Percentiles rank a stretch among this genome's conserved stretches.
These are phyloP conservation scores for Beauveria asiatica DNA, from an alignment of 2,329 filamentous ascomycete species.

Conservation along the genomic window DNA sequence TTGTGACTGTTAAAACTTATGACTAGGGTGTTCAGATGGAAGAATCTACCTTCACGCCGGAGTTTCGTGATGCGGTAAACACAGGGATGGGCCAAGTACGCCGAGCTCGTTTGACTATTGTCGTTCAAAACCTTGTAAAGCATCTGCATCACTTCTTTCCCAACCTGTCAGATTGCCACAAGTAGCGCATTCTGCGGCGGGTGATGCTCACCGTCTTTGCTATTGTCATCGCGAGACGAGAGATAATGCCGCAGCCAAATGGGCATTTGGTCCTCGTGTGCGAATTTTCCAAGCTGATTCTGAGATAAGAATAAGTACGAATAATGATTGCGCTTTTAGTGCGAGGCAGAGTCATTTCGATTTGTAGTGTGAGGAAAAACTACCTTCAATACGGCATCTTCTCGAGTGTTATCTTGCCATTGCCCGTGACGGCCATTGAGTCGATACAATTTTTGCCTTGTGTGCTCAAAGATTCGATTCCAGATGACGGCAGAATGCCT, in stretches of 20 bases:
- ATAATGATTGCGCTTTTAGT: not conserved
- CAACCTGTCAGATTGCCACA: slow-evolving; percentile 29
- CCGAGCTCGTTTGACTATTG: slow-evolving; percentile 52
- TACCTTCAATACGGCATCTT: slow-evolving; percentile 31
- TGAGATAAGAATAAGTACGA: not conserved
- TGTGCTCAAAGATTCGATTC: not conserved
- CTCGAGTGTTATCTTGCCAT: not conserved
- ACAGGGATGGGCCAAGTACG: slow-evolving; percentile 70
- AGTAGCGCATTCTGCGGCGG: not conserved
- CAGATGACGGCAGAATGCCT: not conserved
- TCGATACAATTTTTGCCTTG: not conserved
- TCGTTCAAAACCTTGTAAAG: slow-evolving; percentile 56
- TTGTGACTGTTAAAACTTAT: not conserved
- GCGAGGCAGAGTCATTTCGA: not conserved
- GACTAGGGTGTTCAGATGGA: not conserved
- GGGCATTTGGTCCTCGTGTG: slow-evolving; percentile 68
- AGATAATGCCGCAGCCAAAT: slow-evolving; percentile 56
- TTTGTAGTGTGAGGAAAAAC: not conserved
- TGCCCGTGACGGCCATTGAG: not conserved
- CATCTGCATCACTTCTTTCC: slow-evolving; percentile 49
- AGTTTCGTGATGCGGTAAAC: slow-evolving; percentile 78
- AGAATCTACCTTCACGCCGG: slow-evolving; percentile 53
- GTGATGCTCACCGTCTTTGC: slow-evolving; percentile 36
- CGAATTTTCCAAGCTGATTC: slow-evolving; percentile 59
- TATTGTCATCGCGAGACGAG: slow-evolving; percentile 47